phyloP scores from a whole-genome alignment of 129 eudicot genomes.

The Heracleum sosnowskyi region DNA sequence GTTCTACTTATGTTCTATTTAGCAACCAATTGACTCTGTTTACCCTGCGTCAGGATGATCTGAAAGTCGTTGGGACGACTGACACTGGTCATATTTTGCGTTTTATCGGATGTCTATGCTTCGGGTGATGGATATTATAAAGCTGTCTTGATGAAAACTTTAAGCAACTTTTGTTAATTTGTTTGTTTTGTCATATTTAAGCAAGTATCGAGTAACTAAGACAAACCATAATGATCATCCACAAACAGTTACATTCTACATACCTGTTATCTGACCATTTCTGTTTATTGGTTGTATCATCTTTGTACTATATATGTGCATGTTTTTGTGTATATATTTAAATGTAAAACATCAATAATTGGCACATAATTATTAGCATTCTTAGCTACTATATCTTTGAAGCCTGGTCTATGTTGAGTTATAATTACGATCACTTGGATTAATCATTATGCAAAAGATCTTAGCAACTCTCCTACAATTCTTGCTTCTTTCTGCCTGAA shows the following conservation, averaged over 20 bases:
- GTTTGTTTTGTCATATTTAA: neutral
- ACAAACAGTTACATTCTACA: neutral
- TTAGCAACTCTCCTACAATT: neutral
- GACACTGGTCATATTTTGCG: neutral
- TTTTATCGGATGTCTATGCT: neutral
- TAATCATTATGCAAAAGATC: neutral
- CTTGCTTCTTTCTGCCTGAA: neutral
- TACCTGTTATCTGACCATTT: neutral
- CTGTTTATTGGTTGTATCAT: neutral
- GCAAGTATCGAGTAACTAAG: neutral
- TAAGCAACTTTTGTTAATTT: neutral
- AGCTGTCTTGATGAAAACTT: neutral
- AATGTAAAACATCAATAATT: neutral
- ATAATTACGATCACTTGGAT: neutral
- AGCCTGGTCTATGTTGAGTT: neutral
- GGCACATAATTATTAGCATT: neutral
- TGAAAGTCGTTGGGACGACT: no score
- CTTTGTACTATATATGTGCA: neutral
- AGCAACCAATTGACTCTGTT: neutral
- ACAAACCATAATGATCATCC: neutral
- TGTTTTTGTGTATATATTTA: neutral
- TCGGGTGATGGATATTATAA: neutral
- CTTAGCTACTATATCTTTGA: neutral
- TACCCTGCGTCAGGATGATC: neutral
- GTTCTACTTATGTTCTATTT: neutral